Conservation (phyloP, 176 grass and related monocot species). For the Urochloa ruziziensis region DNA sequence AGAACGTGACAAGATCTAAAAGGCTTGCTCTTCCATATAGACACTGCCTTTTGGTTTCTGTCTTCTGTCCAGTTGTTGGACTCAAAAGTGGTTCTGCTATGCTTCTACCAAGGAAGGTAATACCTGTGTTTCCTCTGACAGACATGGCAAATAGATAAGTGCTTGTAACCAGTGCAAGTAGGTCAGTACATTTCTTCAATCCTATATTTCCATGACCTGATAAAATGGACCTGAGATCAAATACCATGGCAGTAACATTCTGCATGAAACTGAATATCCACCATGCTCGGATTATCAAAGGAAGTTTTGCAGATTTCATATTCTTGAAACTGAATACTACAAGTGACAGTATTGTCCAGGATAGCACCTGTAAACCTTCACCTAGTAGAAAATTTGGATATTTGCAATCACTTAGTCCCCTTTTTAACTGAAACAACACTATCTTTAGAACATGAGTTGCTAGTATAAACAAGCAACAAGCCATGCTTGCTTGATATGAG, state of each 20-base stretch:
- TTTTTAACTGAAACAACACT: constrained; percentile 33
- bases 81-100: constrained; percentile 64
- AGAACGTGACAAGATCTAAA: constrained; percentile 80
- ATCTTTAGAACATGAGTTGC: constrained; percentile 46
- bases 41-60: constrained; percentile 53
- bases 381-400: constrained; percentile 40
- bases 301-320: constrained; percentile 57
- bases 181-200: constrained; percentile 40
- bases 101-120: constrained; percentile 38
- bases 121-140: constrained; percentile 68
- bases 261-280: constrained; percentile 77
- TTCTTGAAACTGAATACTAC: constrained; percentile 57
- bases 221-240: constrained; percentile 63
- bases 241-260: constrained; percentile 43
- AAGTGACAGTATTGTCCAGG: constrained; percentile 68
- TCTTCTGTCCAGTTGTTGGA: constrained; percentile 49
- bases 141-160: constrained; percentile 65
- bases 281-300: constrained; percentile 65
- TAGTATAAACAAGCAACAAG: constrained; percentile 69
- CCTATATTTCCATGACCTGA: constrained; percentile 34
- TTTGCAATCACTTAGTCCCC: constrained; percentile 36
- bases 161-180: constrained; percentile 45
- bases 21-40: constrained; percentile 64
- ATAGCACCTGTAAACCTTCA: constrained; percentile 63
- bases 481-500: constrained; percentile 65